Evolutionary conservation across 2,329 filamentous ascomycete species (phyloP).

Genomic region (Fusarium sp.): DNA sequence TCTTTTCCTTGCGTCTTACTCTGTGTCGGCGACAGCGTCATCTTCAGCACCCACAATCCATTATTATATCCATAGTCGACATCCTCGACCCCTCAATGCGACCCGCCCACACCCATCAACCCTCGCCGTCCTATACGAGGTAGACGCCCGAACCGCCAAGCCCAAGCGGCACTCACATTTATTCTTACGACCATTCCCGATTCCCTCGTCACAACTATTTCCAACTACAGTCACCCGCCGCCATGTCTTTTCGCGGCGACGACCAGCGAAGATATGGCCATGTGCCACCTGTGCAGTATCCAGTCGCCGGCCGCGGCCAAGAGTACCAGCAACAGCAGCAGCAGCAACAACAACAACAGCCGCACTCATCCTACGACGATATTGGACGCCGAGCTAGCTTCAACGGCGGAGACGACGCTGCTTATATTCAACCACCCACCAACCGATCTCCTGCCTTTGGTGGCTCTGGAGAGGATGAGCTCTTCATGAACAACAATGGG

Average conservation of each 20-base stretch:
- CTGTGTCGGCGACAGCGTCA: slow-evolving; percentile 8
- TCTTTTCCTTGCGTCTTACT: slow-evolving; percentile 21
- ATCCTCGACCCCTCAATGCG: slow-evolving; percentile 42
- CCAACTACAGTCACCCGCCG: slow-evolving; percentile 15
- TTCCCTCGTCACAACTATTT: slow-evolving; percentile 9
- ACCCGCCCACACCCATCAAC: slow-evolving; percentile 36
- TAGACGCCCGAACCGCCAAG: slow-evolving; percentile 41
- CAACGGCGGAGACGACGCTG: slow-evolving; percentile 78
- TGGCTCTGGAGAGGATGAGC: slow-evolving; percentile 63
- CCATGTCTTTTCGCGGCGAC: slow-evolving; percentile 73
- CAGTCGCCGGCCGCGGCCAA: slow-evolving; percentile 55
- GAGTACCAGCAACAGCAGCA: slow-evolving; percentile 47
- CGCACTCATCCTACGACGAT: slow-evolving; percentile 48
- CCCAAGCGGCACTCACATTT: slow-evolving; percentile 35
- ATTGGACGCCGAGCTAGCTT: slow-evolving; percentile 72
- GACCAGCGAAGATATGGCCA: slow-evolving; percentile 73
- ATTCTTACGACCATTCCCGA: slow-evolving; percentile 22
- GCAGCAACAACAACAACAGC: slow-evolving; percentile 50
- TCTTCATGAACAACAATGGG: slow-evolving; percentile 67
- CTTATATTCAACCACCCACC: slow-evolving; percentile 57
- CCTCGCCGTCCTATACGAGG: slow-evolving; percentile 41
- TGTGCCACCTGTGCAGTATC: slow-evolving; percentile 73
- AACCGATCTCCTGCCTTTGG: slow-evolving; percentile 39
- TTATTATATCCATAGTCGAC: background rate
- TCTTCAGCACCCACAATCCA: slow-evolving; percentile 3